Base-by-base conservation (phyloP, 192 early-diverging fungal species). In the Coemansia sp. region DNA sequence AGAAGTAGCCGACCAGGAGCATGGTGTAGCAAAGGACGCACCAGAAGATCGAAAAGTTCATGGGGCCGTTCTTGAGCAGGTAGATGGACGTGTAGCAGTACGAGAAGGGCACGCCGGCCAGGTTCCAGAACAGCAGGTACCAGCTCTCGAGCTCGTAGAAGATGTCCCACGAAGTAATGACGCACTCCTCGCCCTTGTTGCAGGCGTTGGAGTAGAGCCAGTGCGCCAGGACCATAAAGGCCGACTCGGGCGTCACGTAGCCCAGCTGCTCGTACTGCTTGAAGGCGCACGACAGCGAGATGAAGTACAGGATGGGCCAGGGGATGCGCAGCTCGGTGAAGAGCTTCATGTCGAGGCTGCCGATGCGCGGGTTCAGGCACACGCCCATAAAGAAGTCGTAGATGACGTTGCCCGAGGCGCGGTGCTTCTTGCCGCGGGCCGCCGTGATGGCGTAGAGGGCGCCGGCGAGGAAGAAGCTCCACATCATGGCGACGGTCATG, bases 371-470 rank as follows among this genome's bases (percentile, higher is more conserved):
- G 78, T 98, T 96, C 50, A 98, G 79, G 66, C 95, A 93, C 51
- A 93, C 80, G 30, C 95, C 95, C 55, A 98, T 94, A 70, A 90
- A 94, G 64, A 91, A 97, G 66, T 97, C 93, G 73, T 98, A 97
- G 42, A 93, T 52, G 18, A 77, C 42, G 75, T 91, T 92, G 29
- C 92, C 90, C 22, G 91, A 75, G 1, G 66, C 66, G 38, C 72
- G 64, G 65, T 75, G 72, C 65, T 67, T 85, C 74, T 94, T 89
- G 35, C 92, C 94, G 23, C 85, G 85, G n/a, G 71, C 53, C 1
- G 87, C 86, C 0, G 87, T 69, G n/a, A 94, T 64, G 3, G 55
- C 54, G 41, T 77, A 68, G 42, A 65, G 38, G 18, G 54, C 55
- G 55, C 53, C 56, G n/a, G 75, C 78, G 47, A 40, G 82, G 50